A percentile compares a stretch with the other conserved stretches of the same genome.
Evolutionary conservation across 2,329 filamentous ascomycete species (phyloP).

Genomic region (Nigrograna mackinnonii): DNA sequence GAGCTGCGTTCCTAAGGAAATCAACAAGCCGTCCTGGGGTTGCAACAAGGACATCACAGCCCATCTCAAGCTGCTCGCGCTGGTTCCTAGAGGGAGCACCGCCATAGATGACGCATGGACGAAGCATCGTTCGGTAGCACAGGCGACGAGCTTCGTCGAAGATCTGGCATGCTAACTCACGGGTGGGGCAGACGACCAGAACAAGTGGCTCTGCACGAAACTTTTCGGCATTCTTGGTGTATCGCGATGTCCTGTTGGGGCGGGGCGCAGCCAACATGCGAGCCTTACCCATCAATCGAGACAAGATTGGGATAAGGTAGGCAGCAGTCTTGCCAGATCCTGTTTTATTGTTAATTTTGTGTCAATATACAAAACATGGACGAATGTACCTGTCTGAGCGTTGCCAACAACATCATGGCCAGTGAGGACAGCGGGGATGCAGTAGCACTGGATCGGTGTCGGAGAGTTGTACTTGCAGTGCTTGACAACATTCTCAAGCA

Average conservation of each 20-base stretch:
- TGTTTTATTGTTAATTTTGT: slow-evolving; percentile 41
- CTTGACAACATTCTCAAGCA: slow-evolving; percentile 72
- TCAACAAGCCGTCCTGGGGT: slow-evolving; percentile 86
- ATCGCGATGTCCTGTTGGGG: slow-evolving; percentile 65
- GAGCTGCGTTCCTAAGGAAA: slow-evolving; percentile 72
- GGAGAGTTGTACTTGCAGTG: slow-evolving; percentile 72
- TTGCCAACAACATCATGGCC: slow-evolving; percentile 85
- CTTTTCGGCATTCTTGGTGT: slow-evolving; percentile 53
- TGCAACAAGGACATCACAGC: slow-evolving; percentile 87
- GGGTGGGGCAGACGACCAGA: slow-evolving; percentile 81
- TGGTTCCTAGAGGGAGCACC: slow-evolving; percentile 75
- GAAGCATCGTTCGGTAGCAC: slow-evolving; percentile 93
- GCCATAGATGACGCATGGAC: slow-evolving; percentile 87
- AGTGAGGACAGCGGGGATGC: slow-evolving; percentile 75
- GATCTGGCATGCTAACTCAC: slow-evolving; percentile 91
- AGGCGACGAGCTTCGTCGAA: slow-evolving; percentile 92
- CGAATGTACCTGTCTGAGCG: slow-evolving; percentile 83
- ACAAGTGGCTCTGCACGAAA: slow-evolving; percentile 86
- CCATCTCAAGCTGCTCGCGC: slow-evolving; percentile 72
- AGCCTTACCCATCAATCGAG: slow-evolving; percentile 92
- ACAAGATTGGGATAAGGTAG: slow-evolving; percentile 86
- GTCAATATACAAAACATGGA: not conserved
- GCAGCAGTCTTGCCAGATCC: slow-evolving; percentile 96
- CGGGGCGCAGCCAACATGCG: slow-evolving; percentile 82
- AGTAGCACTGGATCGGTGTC: slow-evolving; percentile 87